Base-by-base conservation (phyloP, 2,329 filamentous ascomycete genomes). In the Grosmannia clavigera region DNA sequence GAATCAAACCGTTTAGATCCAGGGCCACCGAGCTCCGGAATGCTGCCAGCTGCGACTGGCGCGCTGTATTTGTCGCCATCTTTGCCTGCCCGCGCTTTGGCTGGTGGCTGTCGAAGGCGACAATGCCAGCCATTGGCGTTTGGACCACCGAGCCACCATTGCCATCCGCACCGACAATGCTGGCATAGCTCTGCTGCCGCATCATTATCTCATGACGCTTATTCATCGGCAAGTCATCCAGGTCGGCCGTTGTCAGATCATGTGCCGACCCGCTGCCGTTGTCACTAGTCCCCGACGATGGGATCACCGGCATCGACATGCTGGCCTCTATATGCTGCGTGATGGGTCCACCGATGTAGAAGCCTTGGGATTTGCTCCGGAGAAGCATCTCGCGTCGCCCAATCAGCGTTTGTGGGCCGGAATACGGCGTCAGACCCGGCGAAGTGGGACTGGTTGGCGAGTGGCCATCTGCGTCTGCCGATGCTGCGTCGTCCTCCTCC, bases 191-290 rank as follows among this genome's bases (percentile, higher is more conserved):
- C 63, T 70, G 77, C 51, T 81, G 78, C 38, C 81, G 81, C 60
- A 88, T 82, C 33, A 88, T 82, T 31, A 87, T 70, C 54, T 81
- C 74, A 60, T 79, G 80, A 52, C 88, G 84, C 66, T 87, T 82
- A 51, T 83, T 86, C 22, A 94, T 77, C 0, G 88, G 85, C 65
- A 92, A 77, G 60, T 91, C 82, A 62, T 92, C 88, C 1, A 78
- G 75, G 64, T 82, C 80, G 22, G 74, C 68, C 25, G 68, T 33
- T 2, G 61, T 19, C 40, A 19, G 40, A 57, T 59, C 58, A 51
- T 58, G 53, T 40, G 58, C 38, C 22, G 62, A 59, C 12, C 46
- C 55, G 38, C 53, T 51, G 29, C 60, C 59, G 16, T 55, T 55
- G 29, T 60, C 58, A 33, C 58, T 60, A 16, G 53, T 43, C 3